These are phyloP conservation scores for Phellopilus nigrolimitatus DNA, from an alignment of 1,284 basidiomycete genomes.

Conservation along the genomic window DNA sequence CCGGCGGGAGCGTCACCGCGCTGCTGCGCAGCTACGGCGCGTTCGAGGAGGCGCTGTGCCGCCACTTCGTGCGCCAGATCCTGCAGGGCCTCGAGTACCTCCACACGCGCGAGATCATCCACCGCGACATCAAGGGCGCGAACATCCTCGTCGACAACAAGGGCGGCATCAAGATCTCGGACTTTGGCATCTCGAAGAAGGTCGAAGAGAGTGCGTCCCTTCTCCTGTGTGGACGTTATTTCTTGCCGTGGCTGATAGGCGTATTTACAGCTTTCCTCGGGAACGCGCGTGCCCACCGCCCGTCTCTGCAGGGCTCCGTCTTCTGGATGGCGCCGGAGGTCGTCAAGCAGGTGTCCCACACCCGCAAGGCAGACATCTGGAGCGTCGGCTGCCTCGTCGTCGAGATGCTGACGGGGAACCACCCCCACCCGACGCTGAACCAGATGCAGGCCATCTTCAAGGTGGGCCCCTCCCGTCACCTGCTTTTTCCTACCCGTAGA, in stretches of 20 bases:
- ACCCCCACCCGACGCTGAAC: slow-evolving; percentile 96
- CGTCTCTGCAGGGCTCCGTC: slow-evolving; percentile 93
- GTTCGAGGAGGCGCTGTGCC: slow-evolving; percentile 92
- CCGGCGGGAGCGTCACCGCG: slow-evolving; percentile 94
- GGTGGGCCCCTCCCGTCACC: slow-evolving; percentile 52
- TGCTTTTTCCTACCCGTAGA: neutral
- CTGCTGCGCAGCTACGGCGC: slow-evolving; percentile 92
- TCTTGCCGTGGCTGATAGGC: neutral
- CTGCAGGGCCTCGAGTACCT: slow-evolving; percentile 89
- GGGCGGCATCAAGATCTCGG: slow-evolving; percentile 96
- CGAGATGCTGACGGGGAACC: slow-evolving; percentile 97
- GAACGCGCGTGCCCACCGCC: slow-evolving; percentile 76
- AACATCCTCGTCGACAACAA: slow-evolving; percentile 99
- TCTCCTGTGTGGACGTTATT: neutral
- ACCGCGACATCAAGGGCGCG: slow-evolving; percentile 97
- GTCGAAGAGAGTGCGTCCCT: slow-evolving; percentile 82
- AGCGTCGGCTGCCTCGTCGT: slow-evolving; percentile 95
- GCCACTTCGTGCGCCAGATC: slow-evolving; percentile 94
- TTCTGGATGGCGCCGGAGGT: slow-evolving; percentile 99
- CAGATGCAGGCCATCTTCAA: slow-evolving; percentile 99
- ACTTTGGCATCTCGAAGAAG: slow-evolving; percentile 99
- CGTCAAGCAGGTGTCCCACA: slow-evolving; percentile 93
- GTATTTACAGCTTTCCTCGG: slow-evolving; percentile 54
- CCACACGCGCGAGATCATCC: slow-evolving; percentile 93
- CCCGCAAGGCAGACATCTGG: slow-evolving; percentile 97